phyloP scores from a whole-genome alignment of 129 eudicot genomes.

The Kitagawia praeruptora region DNA sequence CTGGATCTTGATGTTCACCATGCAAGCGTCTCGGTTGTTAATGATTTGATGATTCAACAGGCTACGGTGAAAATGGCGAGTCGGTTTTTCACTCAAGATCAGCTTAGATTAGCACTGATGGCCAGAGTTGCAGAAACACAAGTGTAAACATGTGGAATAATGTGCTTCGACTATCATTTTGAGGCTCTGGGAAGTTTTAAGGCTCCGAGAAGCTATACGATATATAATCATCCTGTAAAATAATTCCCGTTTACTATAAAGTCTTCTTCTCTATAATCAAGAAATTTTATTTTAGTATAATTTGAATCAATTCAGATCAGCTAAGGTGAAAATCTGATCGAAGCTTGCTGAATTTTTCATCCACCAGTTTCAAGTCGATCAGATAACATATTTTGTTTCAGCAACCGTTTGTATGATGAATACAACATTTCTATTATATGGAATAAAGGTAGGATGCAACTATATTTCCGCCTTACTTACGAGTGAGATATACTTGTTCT shows the following conservation, averaged over 20 bases:
- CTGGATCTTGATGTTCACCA: slow-evolving; percentile 77
- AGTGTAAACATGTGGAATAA: not conserved
- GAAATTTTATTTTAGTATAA: not conserved
- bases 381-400: not conserved
- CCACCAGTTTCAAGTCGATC: not conserved
- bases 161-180: not conserved
- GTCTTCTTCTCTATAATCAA: not conserved
- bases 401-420: not conserved
- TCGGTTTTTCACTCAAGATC: slow-evolving; percentile 62
- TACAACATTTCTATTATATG: not conserved
- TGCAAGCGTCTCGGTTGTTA: slow-evolving; percentile 83
- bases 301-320: not conserved
- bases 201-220: not conserved
- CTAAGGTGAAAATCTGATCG: not conserved
- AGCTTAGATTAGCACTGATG: slow-evolving; percentile 52
- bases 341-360: not conserved
- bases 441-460: not conserved
- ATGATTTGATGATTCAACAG: slow-evolving; percentile 89
- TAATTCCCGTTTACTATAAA: not conserved
- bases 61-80: slow-evolving; percentile 80
- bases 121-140: slow-evolving; percentile 36
- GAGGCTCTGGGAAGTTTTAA: not conserved
- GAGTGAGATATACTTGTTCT: not conserved
- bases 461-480: no score
- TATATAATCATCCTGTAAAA: not conserved